Evolutionary conservation across 257 asterid genomes (phyloP), one percentile per base, ranked within the genome.

Genomic region (Forsythia viridissima): DNA sequence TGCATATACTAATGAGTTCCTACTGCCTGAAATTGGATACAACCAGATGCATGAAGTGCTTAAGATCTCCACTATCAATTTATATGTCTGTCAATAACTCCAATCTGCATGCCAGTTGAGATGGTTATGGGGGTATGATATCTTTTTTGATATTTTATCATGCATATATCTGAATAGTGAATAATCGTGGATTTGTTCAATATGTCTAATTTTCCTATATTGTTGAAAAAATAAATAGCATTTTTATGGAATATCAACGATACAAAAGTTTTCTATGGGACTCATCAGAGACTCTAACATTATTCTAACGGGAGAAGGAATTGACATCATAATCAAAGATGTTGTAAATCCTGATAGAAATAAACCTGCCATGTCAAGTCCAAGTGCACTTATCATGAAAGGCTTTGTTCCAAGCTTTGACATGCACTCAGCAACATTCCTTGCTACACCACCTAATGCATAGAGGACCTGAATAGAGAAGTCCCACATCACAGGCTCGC

Each of bases 371-470:
- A 91, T 69, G 87, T 96, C 99, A 76, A 82, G 79, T 81, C 99
- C 99, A 37, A 92, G 13, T 73, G 94, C 96, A 80, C 98, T 96
- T 79, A 96, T 96, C 92, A 96, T 84, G 84, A 80, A 89, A 46
- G 99, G 97, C 84, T 85, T 92, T 42, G 91, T 82, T 77, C 98
- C 98, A 77, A 96, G 93, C 88, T 96, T 96, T n/a, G 86, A 91
- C 90, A 93, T 91, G 86, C 99, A 95, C 73, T 95, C 98, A 5
- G 94, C 99, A 76, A 96, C 88, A 81, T 96, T 96, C 87, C 99
- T 93, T 65, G 92, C 98, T 55, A 96, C 98, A 80, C 99, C 99
- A 61, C 98, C 98, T 71, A 88, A 80, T 12, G 90, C 86, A 88
- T 86, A 92, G 72, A 78, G 30, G 73, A 96, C 90, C 99, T 96